Evolutionary conservation across 2,329 filamentous ascomycete species (phyloP).

Genomic region (Xylariaceae sp.): DNA sequence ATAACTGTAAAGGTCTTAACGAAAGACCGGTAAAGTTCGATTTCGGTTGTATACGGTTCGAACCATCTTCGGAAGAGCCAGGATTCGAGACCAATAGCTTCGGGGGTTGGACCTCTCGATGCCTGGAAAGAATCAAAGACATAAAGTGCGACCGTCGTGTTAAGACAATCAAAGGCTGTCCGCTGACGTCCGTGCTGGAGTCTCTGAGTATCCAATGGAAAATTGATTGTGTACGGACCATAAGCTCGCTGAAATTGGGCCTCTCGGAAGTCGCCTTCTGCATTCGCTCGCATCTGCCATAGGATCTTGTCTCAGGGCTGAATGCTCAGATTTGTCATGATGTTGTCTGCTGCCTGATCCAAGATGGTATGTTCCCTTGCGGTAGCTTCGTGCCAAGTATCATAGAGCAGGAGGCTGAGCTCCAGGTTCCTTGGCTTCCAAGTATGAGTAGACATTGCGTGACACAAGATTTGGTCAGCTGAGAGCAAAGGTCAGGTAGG

Average conservation of each 20-base stretch:
- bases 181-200: no score
- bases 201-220: no score
- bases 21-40: not conserved
- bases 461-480: no score
- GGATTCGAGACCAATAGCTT: not conserved
- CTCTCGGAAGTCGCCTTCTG: not conserved
- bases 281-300: not conserved
- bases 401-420: no score
- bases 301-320: not conserved
- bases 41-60: not conserved
- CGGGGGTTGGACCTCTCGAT: not conserved
- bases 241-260: no score
- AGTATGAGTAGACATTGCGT: no score
- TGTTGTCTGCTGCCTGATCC: no score
- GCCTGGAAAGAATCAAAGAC: not conserved
- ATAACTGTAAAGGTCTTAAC: slow-evolving; percentile 1
- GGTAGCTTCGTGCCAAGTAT: no score
- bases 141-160: not conserved
- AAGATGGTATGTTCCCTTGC: no score
- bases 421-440: no score
- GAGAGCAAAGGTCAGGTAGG: no score
- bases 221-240: no score
- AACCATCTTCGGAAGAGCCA: not conserved
- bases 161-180: not conserved
- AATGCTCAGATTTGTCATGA: not conserved